Evolutionary conservation across 164 flowering plant species (phyloP).

Genomic region (Magnolia changhungtana): DNA sequence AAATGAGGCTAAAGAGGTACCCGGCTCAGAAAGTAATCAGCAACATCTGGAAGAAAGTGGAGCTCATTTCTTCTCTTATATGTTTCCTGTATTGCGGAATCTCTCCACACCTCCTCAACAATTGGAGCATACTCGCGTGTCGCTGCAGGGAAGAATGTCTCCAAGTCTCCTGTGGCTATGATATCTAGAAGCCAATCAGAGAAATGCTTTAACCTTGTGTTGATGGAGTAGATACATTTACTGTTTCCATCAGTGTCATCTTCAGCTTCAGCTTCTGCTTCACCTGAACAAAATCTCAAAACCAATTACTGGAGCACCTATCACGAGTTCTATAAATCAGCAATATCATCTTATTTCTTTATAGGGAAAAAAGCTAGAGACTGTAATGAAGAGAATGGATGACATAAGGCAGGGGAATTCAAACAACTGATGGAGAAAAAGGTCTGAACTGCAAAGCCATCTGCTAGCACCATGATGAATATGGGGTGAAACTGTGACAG

Average conservation of each 20-base stretch:
- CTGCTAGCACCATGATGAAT: too few relatives aligned
- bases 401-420: too few relatives aligned
- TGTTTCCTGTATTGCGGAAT: constrained; percentile 91
- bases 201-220: constrained; percentile 85
- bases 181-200: constrained; percentile 98
- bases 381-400: too few relatives aligned
- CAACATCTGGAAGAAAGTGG: constrained; percentile 94
- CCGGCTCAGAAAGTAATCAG: constrained; percentile 88
- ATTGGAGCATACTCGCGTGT: constrained; percentile 98
- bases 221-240: constrained; percentile 75
- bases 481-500: too few relatives aligned
- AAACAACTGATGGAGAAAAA: too few relatives aligned
- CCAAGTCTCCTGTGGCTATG: constrained; percentile 97
- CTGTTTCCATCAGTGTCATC: constrained; percentile 28
- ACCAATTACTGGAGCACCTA: constrained; percentile 7
- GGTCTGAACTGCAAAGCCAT: too few relatives aligned
- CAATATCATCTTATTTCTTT: neutral
- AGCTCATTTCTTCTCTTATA: constrained; percentile 82
- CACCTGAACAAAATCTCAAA: constrained; percentile 17
- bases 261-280: constrained; percentile 18
- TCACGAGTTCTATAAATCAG: neutral
- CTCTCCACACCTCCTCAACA: constrained; percentile 96
- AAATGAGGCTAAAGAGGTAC: constrained; percentile 30
- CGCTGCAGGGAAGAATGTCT: constrained; percentile 99
- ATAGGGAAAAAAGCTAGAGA: too few relatives aligned